Conservation (phyloP, 148 eudicot species). For the Rhododendron ferrugineum region DNA sequence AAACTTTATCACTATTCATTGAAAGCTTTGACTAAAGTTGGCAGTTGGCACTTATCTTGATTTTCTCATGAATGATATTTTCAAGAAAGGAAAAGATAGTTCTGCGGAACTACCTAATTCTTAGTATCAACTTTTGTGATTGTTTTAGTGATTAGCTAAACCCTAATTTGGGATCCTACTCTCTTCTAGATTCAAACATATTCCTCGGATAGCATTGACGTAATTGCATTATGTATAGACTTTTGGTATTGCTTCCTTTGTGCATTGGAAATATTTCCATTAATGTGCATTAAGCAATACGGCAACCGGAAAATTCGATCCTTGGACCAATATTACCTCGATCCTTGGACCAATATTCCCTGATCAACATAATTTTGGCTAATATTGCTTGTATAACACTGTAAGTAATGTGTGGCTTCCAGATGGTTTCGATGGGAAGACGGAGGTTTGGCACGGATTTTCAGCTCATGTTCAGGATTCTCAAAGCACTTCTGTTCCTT, state of each 20-base stretch:
- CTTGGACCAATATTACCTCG: not conserved
- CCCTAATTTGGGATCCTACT: not conserved
- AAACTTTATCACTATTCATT: not conserved
- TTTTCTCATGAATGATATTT: not conserved
- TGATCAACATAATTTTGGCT: not conserved
- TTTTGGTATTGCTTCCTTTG: not conserved
- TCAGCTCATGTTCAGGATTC: conserved; percentile 97
- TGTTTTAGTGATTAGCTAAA: not conserved
- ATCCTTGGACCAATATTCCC: not conserved
- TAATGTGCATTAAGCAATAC: not conserved
- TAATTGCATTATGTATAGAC: not conserved
- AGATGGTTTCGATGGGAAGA: conserved; percentile 98
- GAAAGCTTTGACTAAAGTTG: not conserved
- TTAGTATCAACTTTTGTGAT: not conserved
- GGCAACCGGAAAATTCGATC: not conserved
- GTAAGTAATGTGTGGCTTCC: conserved; percentile 20
- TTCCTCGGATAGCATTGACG: not conserved
- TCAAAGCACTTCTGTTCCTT: conserved; percentile 88
- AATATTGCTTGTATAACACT: conserved; percentile 4
- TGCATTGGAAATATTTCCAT: not conserved
- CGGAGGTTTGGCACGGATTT: conserved; percentile 90
- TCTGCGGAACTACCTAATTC: not conserved
- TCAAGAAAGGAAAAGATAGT: not conserved
- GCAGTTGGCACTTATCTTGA: not conserved
- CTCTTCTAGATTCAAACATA: not conserved